phyloP scores from a whole-genome alignment of 176 grass and related monocot species.

The Otatea glauca region DNA sequence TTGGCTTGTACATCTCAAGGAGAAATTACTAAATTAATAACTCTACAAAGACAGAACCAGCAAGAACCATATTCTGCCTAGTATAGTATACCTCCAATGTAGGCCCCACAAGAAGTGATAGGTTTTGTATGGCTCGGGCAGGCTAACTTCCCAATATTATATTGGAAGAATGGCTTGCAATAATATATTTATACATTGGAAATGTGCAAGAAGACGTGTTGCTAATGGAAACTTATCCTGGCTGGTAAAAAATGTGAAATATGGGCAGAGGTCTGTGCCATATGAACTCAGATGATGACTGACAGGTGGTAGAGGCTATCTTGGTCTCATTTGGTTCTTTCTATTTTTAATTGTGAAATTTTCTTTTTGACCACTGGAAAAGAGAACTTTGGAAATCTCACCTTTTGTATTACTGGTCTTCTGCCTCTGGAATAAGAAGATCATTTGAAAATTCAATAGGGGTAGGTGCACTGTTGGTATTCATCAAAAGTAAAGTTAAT shows the following conservation, averaged over 20 bases:
- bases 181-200: constrained; percentile 26
- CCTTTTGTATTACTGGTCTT: neutral
- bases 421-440: neutral
- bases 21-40: constrained; percentile 7
- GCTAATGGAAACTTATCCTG: constrained; percentile 18
- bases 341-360: neutral
- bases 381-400: neutral
- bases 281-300: constrained; percentile 16
- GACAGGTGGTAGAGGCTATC: neutral
- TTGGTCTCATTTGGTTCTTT: neutral
- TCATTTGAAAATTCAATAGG: neutral
- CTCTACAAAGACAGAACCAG: neutral
- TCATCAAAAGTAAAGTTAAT: neutral
- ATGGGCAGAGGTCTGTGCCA: constrained; percentile 14
- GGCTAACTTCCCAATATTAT: neutral
- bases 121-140: neutral
- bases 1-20: neutral
- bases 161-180: constrained; percentile 4
- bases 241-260: constrained; percentile 21
- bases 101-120: neutral
- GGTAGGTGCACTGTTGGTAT: neutral
- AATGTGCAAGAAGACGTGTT: neutral
- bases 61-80: neutral
- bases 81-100: neutral
- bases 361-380: neutral